These are phyloP conservation scores for Aureoboletus auriporus DNA, from an alignment of 768 basidiomycete genomes.

Conservation along the genomic window DNA sequence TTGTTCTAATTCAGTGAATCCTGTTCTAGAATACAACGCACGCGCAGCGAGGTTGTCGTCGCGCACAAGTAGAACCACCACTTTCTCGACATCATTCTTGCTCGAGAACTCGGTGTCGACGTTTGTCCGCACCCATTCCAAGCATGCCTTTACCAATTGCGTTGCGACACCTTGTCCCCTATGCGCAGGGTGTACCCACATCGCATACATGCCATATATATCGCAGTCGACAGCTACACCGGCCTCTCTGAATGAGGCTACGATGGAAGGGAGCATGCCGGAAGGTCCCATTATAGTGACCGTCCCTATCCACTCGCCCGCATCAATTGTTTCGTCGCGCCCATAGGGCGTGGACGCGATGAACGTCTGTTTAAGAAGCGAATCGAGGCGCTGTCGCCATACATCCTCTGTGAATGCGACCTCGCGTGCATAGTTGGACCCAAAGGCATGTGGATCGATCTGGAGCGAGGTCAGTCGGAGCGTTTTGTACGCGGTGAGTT, in stretches of 20 bases:
- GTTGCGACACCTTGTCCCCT: slow-evolving; percentile 19
- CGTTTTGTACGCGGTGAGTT: slow-evolving; percentile 21
- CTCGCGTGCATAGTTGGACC: slow-evolving; percentile 22
- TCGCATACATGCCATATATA: slow-evolving; percentile 17
- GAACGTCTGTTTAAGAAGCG: slow-evolving; percentile 9
- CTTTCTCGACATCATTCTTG: slow-evolving; percentile 9
- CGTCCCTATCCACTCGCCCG: slow-evolving; percentile 19
- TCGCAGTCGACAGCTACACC: slow-evolving; percentile 15
- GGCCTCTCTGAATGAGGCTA: slow-evolving; percentile 11
- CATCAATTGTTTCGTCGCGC: not conserved
- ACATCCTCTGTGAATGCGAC: slow-evolving; percentile 15
- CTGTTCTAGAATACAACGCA: slow-evolving; percentile 17
- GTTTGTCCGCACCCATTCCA: slow-evolving; percentile 24
- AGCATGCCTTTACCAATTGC: slow-evolving; percentile 12
- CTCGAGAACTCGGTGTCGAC: slow-evolving; percentile 9
- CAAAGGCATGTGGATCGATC: slow-evolving; percentile 18
- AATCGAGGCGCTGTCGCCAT: slow-evolving; percentile 21
- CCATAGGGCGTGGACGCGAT: slow-evolving; percentile 8
- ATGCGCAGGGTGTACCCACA: slow-evolving; percentile 29
- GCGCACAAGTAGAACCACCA: slow-evolving; percentile 13
- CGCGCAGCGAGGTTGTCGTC: slow-evolving; percentile 13
- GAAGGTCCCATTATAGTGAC: slow-evolving; percentile 15
- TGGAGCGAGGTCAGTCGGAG: slow-evolving; percentile 23
- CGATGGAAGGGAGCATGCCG: not conserved
- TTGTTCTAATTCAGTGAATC: slow-evolving; percentile 16